These are phyloP conservation scores for Chaetoceros muelleri DNA, from an alignment of 108 stramenopile genomes.

Conservation along the genomic window DNA sequence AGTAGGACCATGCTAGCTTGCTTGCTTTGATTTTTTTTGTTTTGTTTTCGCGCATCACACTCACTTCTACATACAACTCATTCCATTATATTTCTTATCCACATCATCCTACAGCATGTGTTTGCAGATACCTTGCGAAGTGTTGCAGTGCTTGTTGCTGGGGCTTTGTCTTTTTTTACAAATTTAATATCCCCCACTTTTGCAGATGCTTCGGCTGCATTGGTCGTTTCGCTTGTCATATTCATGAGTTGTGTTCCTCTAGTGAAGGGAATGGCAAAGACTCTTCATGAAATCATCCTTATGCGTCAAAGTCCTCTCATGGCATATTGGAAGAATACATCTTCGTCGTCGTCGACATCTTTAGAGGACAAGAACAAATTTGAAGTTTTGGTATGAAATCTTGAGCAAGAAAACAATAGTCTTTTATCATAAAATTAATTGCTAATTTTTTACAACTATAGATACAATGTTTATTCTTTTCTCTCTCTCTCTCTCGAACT, in stretches of 20 bases:
- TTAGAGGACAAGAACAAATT: no score
- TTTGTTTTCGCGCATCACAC: background rate
- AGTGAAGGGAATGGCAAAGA: constrained; percentile 31
- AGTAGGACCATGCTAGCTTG: background rate
- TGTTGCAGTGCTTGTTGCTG: constrained; percentile 57
- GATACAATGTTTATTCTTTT: no score
- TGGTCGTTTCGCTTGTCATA: constrained; percentile 62
- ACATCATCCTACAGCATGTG: constrained; percentile 34
- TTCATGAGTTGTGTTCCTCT: constrained; percentile 48
- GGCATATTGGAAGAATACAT: no score
- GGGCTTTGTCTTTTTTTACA: constrained; percentile 32
- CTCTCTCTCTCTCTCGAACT: no score
- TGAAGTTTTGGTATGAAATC: no score
- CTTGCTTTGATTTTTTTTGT: background rate
- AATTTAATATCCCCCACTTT: constrained; percentile 34
- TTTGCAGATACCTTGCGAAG: constrained; percentile 78
- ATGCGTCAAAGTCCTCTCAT: no score
- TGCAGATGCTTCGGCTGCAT: constrained; percentile 63
- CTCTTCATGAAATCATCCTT: constrained; percentile 27
- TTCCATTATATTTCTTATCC: constrained; percentile 3
- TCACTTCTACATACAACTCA: background rate
- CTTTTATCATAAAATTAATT: no score
- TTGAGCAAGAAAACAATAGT: no score
- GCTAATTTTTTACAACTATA: no score
- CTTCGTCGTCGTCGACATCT: no score